A percentile compares a stretch with the other conserved stretches of the same genome.
These are phyloP conservation scores for Colletotrichum acutatum DNA, from an alignment of 2,329 filamentous ascomycete genomes.

Conservation along the genomic window DNA sequence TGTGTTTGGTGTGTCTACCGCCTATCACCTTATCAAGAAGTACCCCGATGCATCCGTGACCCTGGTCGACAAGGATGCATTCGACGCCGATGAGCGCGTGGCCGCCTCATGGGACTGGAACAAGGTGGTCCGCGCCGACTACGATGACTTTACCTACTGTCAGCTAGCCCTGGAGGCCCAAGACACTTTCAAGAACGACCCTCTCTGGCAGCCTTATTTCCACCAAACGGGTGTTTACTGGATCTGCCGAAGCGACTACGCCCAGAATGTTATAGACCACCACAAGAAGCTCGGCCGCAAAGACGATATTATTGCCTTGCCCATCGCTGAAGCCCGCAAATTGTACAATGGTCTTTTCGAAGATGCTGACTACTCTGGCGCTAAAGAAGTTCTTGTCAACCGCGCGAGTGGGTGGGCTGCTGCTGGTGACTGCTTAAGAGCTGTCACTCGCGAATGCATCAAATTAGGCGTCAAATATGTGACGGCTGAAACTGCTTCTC, in stretches of 20 bases:
- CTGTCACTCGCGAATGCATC: slow-evolving; percentile 63
- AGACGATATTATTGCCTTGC: slow-evolving; percentile 54
- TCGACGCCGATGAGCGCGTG: slow-evolving; percentile 56
- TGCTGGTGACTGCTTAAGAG: slow-evolving; percentile 67
- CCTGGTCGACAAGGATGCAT: slow-evolving; percentile 67
- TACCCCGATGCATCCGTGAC: slow-evolving; percentile 63
- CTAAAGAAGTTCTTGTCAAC: slow-evolving; percentile 70
- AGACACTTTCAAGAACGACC: slow-evolving; percentile 67
- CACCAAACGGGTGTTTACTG: slow-evolving; percentile 70
- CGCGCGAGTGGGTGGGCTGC: slow-evolving; percentile 71
- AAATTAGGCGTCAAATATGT: slow-evolving; percentile 70
- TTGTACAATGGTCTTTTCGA: slow-evolving; percentile 69
- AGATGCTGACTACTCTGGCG: slow-evolving; percentile 68
- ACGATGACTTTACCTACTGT: slow-evolving; percentile 72
- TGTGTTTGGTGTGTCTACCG: slow-evolving; percentile 73
- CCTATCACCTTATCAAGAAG: slow-evolving; percentile 67
- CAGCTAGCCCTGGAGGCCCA: slow-evolving; percentile 73
- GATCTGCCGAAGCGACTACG: slow-evolving; percentile 63
- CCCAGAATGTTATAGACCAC: slow-evolving; percentile 63
- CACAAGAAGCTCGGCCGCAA: slow-evolving; percentile 57
- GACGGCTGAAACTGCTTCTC: slow-evolving; percentile 58
- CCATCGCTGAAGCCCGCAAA: slow-evolving; percentile 57
- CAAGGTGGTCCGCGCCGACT: slow-evolving; percentile 78
- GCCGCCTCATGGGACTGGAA: slow-evolving; percentile 80
- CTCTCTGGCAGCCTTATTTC: slow-evolving; percentile 66